Conservation (phyloP, 164 flowering plant species). For the Nymphaea thermarum region DNA sequence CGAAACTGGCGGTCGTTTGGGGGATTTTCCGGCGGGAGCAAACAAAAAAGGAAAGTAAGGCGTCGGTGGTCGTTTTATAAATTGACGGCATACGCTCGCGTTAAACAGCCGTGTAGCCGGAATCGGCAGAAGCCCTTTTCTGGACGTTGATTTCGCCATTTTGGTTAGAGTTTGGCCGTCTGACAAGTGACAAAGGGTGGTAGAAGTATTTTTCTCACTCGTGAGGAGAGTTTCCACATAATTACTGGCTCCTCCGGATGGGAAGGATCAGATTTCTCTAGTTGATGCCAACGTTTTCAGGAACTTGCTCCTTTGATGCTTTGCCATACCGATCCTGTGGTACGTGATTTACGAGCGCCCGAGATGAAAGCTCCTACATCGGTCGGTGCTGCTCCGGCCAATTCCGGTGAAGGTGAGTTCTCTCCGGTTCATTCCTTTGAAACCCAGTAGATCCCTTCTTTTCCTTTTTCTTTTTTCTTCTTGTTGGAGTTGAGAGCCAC, state of each 20-base stretch:
- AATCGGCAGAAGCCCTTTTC: no score
- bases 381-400: slow-evolving; percentile 39
- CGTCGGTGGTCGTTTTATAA: no score
- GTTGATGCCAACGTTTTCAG: not conserved
- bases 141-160: no score
- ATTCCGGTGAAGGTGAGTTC: slow-evolving; percentile 52
- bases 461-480: not conserved
- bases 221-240: not conserved
- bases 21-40: no score
- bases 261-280: not conserved
- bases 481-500: not conserved
- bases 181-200: not conserved
- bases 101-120: no score
- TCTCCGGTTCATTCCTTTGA: not conserved
- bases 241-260: not conserved
- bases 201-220: not conserved
- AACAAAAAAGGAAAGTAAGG: no score
- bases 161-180: no score
- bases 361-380: slow-evolving; percentile 56
- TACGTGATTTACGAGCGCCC: not conserved
- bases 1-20: no score
- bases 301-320: not conserved
- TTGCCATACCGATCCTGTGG: not conserved
- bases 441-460: not conserved
- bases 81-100: no score